Evolutionary conservation across 1,284 basidiomycete species (phyloP).

Genomic region (Pseudozyma thailandica): DNA sequence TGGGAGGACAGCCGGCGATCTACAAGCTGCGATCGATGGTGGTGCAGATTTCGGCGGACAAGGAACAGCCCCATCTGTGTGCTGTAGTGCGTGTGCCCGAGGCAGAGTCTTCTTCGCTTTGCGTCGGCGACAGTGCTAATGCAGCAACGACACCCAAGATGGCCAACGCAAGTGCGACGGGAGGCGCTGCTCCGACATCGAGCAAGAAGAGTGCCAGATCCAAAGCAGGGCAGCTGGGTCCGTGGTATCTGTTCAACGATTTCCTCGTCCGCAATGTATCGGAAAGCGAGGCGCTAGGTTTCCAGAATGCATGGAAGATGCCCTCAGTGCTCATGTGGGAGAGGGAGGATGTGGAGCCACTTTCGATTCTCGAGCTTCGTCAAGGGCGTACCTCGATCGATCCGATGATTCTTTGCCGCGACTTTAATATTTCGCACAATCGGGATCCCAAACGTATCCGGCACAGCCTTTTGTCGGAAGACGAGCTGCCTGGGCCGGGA

Average conservation of each 20-base stretch:
- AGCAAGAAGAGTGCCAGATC: conserved; percentile 35
- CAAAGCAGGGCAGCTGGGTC: conserved; percentile 27
- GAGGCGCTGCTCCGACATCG: neutral
- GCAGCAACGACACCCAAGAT: conserved; percentile 13
- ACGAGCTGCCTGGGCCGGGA: conserved; percentile 85
- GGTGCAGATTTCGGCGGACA: conserved; percentile 82
- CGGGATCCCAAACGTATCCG: conserved; percentile 80
- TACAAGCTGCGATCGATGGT: conserved; percentile 75
- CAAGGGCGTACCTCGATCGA: conserved; percentile 51
- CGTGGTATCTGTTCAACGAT: conserved; percentile 96
- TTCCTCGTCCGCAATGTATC: conserved; percentile 87
- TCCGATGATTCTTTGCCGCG: conserved; percentile 77
- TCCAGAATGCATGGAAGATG: conserved; percentile 89
- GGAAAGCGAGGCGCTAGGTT: conserved; percentile 86
- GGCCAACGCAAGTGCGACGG: conserved; percentile 3
- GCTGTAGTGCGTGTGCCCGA: conserved; percentile 85
- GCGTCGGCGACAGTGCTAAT: conserved; percentile 45
- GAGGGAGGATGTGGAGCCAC: conserved; percentile 74
- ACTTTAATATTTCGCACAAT: conserved; percentile 78
- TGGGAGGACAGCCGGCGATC: conserved; percentile 65
- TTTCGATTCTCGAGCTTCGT: conserved; percentile 25
- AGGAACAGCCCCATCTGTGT: conserved; percentile 85
- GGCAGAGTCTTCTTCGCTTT: conserved; percentile 44
- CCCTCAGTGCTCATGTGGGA: conserved; percentile 90
- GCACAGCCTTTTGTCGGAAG: conserved; percentile 77